These are phyloP conservation scores for Aechmea fasciata DNA, from an alignment of 176 grass and related monocot genomes.

Conservation along the genomic window DNA sequence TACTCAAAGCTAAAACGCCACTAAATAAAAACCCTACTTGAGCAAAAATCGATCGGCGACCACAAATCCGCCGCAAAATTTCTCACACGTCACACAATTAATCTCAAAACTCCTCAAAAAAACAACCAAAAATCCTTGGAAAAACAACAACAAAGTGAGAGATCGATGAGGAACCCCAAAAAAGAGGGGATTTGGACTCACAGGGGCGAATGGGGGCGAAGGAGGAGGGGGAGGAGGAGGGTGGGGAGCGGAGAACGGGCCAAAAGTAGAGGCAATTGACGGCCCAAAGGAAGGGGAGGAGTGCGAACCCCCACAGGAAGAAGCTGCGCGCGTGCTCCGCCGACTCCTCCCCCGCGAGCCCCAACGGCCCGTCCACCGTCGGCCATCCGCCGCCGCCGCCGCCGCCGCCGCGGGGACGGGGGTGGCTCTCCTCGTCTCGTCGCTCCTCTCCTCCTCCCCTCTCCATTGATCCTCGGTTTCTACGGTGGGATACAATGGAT, in stretches of 20 bases:
- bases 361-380: slow-evolving; percentile 74
- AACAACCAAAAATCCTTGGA: neutral
- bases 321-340: slow-evolving; percentile 56
- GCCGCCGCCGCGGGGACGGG: slow-evolving; percentile 16
- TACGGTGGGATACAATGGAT: too few relatives aligned
- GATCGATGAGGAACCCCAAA: neutral
- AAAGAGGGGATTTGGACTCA: slow-evolving; percentile 24
- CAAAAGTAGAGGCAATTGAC: slow-evolving; percentile 97
- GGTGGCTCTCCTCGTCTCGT: slow-evolving; percentile 42
- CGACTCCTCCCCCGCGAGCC: slow-evolving; percentile 64
- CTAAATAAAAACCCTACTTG: too few relatives aligned
- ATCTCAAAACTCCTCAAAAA: neutral
- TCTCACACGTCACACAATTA: neutral
- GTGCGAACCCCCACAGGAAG: slow-evolving; percentile 90
- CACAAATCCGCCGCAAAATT: neutral
- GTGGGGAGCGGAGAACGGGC: slow-evolving; percentile 55
- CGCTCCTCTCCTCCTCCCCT: slow-evolving; percentile 28
- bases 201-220: slow-evolving; percentile 58
- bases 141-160: neutral
- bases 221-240: slow-evolving; percentile 24
- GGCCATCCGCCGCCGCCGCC: slow-evolving; percentile 28
- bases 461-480: slow-evolving; percentile 15
- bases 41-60: too few relatives aligned
- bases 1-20: too few relatives aligned
- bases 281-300: slow-evolving; percentile 90